Percentiles rank a stretch among this genome's conserved stretches.
Evolutionary conservation across 805 yeast species (phyloP).

Genomic region (Saturnispora bothae): DNA sequence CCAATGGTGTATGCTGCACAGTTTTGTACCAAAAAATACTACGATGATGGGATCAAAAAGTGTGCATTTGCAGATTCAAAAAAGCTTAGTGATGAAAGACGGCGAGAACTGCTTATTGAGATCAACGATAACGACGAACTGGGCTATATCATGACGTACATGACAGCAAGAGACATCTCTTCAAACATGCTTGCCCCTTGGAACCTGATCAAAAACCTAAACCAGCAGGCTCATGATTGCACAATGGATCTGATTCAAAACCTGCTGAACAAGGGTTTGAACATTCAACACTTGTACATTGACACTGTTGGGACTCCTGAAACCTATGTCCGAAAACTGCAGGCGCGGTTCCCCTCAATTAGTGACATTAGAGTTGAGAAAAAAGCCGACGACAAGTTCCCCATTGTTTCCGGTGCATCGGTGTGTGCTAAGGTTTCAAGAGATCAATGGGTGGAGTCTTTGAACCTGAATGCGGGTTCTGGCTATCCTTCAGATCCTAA

Average conservation of each 20-base stretch:
- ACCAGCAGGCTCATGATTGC: slow-evolving; percentile 94
- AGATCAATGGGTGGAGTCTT: slow-evolving; percentile 33
- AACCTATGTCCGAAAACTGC: slow-evolving; percentile 68
- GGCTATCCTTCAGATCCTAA: slow-evolving; percentile 94
- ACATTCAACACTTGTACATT: slow-evolving; percentile 61
- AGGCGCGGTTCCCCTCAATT: slow-evolving; percentile 49
- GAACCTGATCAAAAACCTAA: slow-evolving; percentile 49
- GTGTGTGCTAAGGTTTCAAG: slow-evolving; percentile 95
- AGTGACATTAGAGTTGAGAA: slow-evolving; percentile 69
- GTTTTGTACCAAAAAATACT: slow-evolving; percentile 53
- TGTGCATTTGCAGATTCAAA: slow-evolving; percentile 93
- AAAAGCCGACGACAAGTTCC: slow-evolving; percentile 88
- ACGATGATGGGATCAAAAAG: slow-evolving; percentile 33
- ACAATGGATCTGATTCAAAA: slow-evolving; percentile 71
- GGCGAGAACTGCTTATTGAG: slow-evolving; percentile 49
- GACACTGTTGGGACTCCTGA: slow-evolving; percentile 97
- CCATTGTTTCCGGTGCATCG: slow-evolving; percentile 89
- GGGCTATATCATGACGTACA: slow-evolving; percentile 81
- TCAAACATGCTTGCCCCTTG: slow-evolving; percentile 74
- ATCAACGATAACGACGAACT: slow-evolving; percentile 47
- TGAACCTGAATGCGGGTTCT: slow-evolving; percentile 51
- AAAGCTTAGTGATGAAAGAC: slow-evolving; percentile 59
- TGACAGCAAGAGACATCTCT: slow-evolving; percentile 82
- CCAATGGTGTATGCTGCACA: slow-evolving; percentile 96
- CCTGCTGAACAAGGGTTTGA: slow-evolving; percentile 34